Conservation (phyloP, 768 basidiomycete species). For the Sarcodon aspratus region DNA sequence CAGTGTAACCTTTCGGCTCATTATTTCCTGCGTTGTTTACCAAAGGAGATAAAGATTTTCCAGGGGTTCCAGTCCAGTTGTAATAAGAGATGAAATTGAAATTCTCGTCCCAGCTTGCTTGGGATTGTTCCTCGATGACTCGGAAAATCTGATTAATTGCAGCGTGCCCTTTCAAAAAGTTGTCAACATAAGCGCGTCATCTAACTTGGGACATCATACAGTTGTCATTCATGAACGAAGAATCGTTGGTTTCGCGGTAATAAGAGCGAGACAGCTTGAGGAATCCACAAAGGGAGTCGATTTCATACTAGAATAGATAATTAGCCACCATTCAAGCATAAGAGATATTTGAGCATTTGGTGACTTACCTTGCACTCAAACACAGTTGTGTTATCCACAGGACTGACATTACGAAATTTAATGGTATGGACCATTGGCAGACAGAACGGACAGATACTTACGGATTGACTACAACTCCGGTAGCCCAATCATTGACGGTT, state of each 20-base stretch:
- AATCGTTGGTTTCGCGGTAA: conserved; percentile 59
- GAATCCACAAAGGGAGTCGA: conserved; percentile 73
- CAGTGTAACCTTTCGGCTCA: conserved; percentile 67
- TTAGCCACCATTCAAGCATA: not conserved
- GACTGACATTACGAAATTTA: conserved; percentile 25
- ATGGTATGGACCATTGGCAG: not conserved
- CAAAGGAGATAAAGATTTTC: conserved; percentile 42
- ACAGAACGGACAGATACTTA: conserved; percentile 21
- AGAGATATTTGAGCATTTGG: not conserved
- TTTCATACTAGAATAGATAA: conserved; percentile 43
- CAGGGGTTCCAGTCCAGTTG: conserved; percentile 69
- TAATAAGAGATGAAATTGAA: conserved; percentile 71
- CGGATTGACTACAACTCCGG: conserved; percentile 65
- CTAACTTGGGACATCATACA: conserved; percentile 29
- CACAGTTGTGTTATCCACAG: conserved; percentile 57
- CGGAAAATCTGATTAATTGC: conserved; percentile 66
- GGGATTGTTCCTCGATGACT: conserved; percentile 70
- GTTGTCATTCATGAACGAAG: conserved; percentile 59
- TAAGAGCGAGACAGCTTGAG: conserved; percentile 68
- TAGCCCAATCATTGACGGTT: conserved; percentile 58
- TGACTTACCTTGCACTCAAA: conserved; percentile 69
- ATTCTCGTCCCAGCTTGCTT: conserved; percentile 53
- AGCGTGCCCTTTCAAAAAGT: conserved; percentile 36
- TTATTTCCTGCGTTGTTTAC: conserved; percentile 63
- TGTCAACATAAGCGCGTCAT: not conserved